Conservation (phyloP, 139 green algal genomes). For the Closterium sp. region DNA sequence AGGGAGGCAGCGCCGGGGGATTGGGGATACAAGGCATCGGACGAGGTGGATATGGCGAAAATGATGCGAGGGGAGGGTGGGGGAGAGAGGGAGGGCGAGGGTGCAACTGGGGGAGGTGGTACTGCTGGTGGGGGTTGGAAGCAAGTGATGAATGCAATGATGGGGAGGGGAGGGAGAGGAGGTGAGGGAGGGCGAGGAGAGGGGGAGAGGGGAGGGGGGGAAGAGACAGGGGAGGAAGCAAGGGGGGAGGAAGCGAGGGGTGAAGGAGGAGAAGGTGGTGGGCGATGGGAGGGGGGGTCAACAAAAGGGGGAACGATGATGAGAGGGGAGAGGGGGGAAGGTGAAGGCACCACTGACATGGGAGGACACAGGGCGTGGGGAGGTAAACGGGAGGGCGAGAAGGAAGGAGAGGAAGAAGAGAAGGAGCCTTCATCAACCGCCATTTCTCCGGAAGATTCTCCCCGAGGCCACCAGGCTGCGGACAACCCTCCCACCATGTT, state of each 20-base stretch:
- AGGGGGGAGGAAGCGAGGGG: neutral
- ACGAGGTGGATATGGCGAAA: neutral
- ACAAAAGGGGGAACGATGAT: neutral
- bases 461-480: too few relatives aligned
- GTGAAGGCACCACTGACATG: too few relatives aligned
- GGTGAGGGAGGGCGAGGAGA: neutral
- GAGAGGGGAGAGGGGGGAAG: neutral
- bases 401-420: neutral
- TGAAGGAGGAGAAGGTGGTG: neutral
- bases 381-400: neutral
- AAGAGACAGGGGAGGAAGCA: neutral
- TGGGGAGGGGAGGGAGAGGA: neutral
- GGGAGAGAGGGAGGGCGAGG: neutral
- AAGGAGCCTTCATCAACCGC: too few relatives aligned
- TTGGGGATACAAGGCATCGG: neutral
- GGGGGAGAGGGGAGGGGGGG: neutral
- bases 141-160: neutral
- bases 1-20: neutral
- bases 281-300: neutral
- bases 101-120: neutral
- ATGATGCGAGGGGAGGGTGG: neutral
- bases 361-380: too few relatives aligned
- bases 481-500: too few relatives aligned
- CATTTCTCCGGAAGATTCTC: too few relatives aligned
- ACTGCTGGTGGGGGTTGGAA: neutral